Percentiles rank a stretch among this genome's conserved stretches.
Evolutionary conservation across 2,329 filamentous ascomycete species (phyloP).

Genomic region (Pseudogymnoascus destructans): DNA sequence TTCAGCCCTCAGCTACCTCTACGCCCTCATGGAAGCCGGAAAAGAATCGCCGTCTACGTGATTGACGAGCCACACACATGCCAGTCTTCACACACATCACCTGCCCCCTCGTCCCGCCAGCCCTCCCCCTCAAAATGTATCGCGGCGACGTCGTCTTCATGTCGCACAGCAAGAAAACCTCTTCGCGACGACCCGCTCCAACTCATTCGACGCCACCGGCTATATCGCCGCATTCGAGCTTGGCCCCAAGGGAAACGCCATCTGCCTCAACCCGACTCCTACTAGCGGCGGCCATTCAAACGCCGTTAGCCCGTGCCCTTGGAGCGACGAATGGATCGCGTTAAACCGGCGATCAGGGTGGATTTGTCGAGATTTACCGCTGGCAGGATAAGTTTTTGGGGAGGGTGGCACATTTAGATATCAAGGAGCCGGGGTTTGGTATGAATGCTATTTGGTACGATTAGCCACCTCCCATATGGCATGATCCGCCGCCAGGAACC

Average conservation of each 20-base stretch:
- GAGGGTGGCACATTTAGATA: slow-evolving; percentile 61
- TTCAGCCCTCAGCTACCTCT: slow-evolving; percentile 69
- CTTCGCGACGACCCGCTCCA: slow-evolving; percentile 73
- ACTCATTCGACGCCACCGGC: slow-evolving; percentile 61
- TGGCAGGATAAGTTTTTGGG: slow-evolving; percentile 70
- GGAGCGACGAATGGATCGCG: slow-evolving; percentile 80
- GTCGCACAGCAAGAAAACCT: slow-evolving; percentile 55
- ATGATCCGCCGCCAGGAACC: neutral
- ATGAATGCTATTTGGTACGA: slow-evolving; percentile 98
- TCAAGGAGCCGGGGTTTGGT: slow-evolving; percentile 79
- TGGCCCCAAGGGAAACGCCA: slow-evolving; percentile 53
- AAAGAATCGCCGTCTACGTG: slow-evolving; percentile 73
- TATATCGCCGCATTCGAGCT: slow-evolving; percentile 75
- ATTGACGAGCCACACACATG: slow-evolving; percentile 61
- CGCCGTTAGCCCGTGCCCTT: slow-evolving; percentile 71
- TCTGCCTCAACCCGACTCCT: slow-evolving; percentile 70
- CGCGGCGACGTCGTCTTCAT: slow-evolving; percentile 74
- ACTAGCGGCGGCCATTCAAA: slow-evolving; percentile 84
- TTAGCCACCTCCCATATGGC: slow-evolving; percentile 26
- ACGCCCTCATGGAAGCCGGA: slow-evolving; percentile 80
- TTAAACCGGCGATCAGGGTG: slow-evolving; percentile 77
- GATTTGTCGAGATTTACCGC: slow-evolving; percentile 76
- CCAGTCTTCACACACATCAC: slow-evolving; percentile 66
- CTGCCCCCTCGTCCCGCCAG: slow-evolving; percentile 67
- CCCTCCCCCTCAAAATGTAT: slow-evolving; percentile 50